Evolutionary conservation across 1,139 yeast species (phyloP), one percentile per base, ranked within the genome.

Genomic region (Magnusiomyces paraingens): DNA sequence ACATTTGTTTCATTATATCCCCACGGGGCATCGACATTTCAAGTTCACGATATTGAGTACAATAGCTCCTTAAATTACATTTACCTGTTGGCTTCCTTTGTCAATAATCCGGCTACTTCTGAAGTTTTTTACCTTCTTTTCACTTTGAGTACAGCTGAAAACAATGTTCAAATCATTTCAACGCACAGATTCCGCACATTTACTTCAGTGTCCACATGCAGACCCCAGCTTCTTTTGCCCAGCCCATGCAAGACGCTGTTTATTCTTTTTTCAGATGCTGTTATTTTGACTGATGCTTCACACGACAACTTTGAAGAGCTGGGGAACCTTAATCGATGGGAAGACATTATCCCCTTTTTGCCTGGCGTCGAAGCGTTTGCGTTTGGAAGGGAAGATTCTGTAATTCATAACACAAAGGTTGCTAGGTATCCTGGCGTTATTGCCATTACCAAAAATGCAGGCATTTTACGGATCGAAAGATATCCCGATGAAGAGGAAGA

Each of bases 221-320:
- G 69, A 35, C 90, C 91, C 1, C 72, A 70, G 55, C 67, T 86
- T 50, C 75, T 73, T 51, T 73, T 85, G 32, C 94, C 94, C 5
- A 67, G 72, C 8, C 86, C 87, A 1, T 77, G 78, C 4, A 72
- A 74, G 17, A 82, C 90, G 0, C 84, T 87, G 1, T 84, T 83
- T 67, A 78, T 86, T 4, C 72, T 82, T 1, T 74, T 84, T 54
- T 80, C 80, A 8, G 77, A 81, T 54, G 78, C 87, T 0, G 75
- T 88, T 17, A 82, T 87, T 1, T 66, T 89, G 52, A 76, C 86
- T 1, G 94, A 88, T 61, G 74, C 86, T 29, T 72, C 80, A 29
- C 76, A 80, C 18, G 72, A 72, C 42, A 53, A 55, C 51, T 40
- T 46, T 40, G 39, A 51, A 41, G 58, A 53, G 29, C 39, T 68